Evolutionary conservation across 768 basidiomycete genomes (phyloP), one percentile per base, ranked within the genome.

Genomic region (Boletus vinaceobasis): DNA sequence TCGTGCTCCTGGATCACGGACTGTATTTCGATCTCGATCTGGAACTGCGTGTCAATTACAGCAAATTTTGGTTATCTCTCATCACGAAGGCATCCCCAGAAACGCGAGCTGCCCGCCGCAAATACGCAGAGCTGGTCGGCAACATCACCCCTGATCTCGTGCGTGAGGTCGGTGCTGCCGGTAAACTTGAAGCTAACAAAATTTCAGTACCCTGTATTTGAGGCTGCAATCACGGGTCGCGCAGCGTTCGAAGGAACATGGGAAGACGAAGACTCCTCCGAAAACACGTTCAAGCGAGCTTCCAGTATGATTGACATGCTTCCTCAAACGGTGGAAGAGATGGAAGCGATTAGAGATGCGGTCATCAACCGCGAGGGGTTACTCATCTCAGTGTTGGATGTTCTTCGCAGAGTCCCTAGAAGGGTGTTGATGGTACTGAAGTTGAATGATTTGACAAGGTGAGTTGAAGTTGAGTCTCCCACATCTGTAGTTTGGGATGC

Each of bases 1-100:
- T 98, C 48, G 94, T 92, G 26, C 79, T 98, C 1, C 76, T 99
- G 56, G 97, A 99, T 65, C 95, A 98, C 60, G 96, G 92, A 5
- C 75, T 93, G 17, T 96, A 98, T 71, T 98, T 98, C 61, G 94
- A 97, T 65, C 76, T 99, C 5, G 86, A 92, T 52, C 74, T 83
- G 19, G 77, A 86, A 39, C 74, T 98, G 5, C 84, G 95, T 23
- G 78, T 90, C 48, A 89, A 92, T 68, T 92, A 92, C 64, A 79
- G 86, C 77, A 85, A 87, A 74, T 79, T 98, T 44, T 98, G 95
- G 96, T 73, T 99, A 43, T 85, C 93, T 10, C 77, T 99, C 17
- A 90, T 98, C 50, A 81, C 84, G 1, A 79, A 81, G 19, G 83
- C 87, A 15, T 85, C 92, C 0, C 76, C 85, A 1, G 64, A 79